Percentiles rank a stretch among this genome's conserved stretches.
These are phyloP conservation scores for Bruguiera sexangula DNA, from an alignment of 345 rosid genomes.

Conservation along the genomic window DNA sequence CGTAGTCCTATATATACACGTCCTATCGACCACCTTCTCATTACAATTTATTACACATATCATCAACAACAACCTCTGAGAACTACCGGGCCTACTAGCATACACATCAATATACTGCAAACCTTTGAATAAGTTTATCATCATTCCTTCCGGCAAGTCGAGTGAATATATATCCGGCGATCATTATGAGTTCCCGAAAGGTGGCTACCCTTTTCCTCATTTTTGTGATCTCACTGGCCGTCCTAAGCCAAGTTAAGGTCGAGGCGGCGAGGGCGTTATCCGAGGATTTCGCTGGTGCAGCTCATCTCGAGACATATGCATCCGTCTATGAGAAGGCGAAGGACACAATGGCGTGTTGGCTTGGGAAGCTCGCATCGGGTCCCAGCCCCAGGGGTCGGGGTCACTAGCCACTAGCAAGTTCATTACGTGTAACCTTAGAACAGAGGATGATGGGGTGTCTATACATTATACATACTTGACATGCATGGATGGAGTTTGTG, in stretches of 20 bases:
- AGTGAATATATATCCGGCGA: too few species aligned
- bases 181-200: constrained; percentile 16
- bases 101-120: too few species aligned
- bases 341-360: constrained; percentile 16
- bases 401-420: constrained; percentile 3
- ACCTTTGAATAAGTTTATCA: too few species aligned
- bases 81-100: too few species aligned
- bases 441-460: too few species aligned
- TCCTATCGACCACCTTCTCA: too few species aligned
- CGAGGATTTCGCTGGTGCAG: constrained; percentile 27
- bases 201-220: constrained; percentile 19
- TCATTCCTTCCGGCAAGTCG: too few species aligned
- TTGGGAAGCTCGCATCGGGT: constrained; percentile 18
- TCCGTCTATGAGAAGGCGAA: constrained; percentile 21
- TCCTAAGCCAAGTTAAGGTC: constrained; percentile 25
- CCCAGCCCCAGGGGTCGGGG: constrained; percentile 19
- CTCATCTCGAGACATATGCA: constrained; percentile 15
- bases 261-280: constrained; percentile 40
- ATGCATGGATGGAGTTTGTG: too few species aligned
- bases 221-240: constrained; percentile 21
- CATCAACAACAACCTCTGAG: too few species aligned
- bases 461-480: too few species aligned
- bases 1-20: background rate
- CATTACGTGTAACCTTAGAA: too few species aligned
- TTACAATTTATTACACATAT: too few species aligned